Base-by-base conservation (phyloP, 306 rosid species). In the Psophocarpus tetragonolobus region DNA sequence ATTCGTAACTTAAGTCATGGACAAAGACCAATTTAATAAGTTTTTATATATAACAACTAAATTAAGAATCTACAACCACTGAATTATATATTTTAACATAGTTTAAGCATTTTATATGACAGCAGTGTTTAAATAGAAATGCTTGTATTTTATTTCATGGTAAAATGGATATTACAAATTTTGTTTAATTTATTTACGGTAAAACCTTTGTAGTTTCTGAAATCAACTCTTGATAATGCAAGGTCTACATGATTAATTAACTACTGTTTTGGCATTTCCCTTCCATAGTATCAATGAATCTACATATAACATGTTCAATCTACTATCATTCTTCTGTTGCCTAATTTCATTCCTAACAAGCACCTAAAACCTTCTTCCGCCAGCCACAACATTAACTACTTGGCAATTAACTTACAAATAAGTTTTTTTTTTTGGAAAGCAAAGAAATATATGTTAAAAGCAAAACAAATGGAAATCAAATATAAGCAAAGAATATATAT, bases 241-340 rank as follows among this genome's bases (percentile, higher is more conserved):
- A 32, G 62, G 51, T 51, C 36, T 18, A 50, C 48, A 5, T n/a
- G 21, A 47, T 50, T 27, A 30, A 23, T 45, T 32, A 18, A 47
- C 35, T n/a, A 27, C 14, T 8, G 27, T 53, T 53, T 20, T 21
- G 58, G 5, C 30, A 50, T 17, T 50, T 15, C 54, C 20, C 21
- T 47, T 41, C n/a, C 18, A 44, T 10, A 26, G 35, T 11, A 57
- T 24, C 36, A 24, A 26, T 4, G 18, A 23, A 54, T 23, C 2
- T 23, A 54, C 62, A 54, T 6, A 54, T n/a, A n/a, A n/a, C n/a
- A n/a, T 60, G 47, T 61, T 35, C 66, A 79, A 70, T 61, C 77
- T 71, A 57, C 11, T 56, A 57, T 20, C 8, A 17, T 56, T 68
- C 36, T 56, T 26, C 62, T 9, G 56, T 29, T 42, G 47, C 71